Evolutionary conservation across 2,329 filamentous ascomycete genomes (phyloP), one percentile per base, ranked within the genome.

Genomic region (Calonectria pseudoturangicola): DNA sequence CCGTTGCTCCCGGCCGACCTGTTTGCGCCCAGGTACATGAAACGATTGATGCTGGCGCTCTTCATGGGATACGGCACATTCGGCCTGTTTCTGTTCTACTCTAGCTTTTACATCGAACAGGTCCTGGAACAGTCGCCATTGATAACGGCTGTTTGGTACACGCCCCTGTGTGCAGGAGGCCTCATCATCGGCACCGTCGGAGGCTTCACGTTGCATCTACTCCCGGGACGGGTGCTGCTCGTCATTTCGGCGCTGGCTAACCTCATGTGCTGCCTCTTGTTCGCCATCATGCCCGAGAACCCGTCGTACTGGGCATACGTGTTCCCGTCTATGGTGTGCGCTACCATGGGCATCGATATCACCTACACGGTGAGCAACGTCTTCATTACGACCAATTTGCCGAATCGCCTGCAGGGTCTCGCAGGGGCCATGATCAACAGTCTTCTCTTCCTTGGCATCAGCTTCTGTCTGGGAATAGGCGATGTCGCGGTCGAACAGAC

Each of bases 301-400:
- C 88, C 86, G 0, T 88, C 85, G 71, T 91, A 92, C 82, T 94
- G 92, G 92, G 87, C 89, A 0, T 93, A 87, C 79, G 87, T 92
- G 3, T 92, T 94, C 75, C 90, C 92, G 0, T 81, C 87, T 5
- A 90, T 90, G 89, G 82, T 91, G 8, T 89, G 88, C 70, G 89
- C 87, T 16, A 93, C 92, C 0, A 83, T 93, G 27, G 91, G 90
- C 4, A 91, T 94, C 68, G 92, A 94, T 76, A 88, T 93, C 54
- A 89, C 89, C 8, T 93, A 90, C 82, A 93, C 90, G 70, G 87
- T 94, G 2, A 88, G 91, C 39, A 93, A 92, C 74, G 89, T 94
- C 66, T 94, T 93, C 80, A 89, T 93, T 66, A 93, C 92, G 0
- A 93, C 91, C 0, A 89, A 87, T 18, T 81, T 93, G 64, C 90